Evolutionary conservation across 225 moss, liverwort and hornwort species (phyloP), one percentile per base, ranked within the genome.

Genomic region (Neckera pumila): DNA sequence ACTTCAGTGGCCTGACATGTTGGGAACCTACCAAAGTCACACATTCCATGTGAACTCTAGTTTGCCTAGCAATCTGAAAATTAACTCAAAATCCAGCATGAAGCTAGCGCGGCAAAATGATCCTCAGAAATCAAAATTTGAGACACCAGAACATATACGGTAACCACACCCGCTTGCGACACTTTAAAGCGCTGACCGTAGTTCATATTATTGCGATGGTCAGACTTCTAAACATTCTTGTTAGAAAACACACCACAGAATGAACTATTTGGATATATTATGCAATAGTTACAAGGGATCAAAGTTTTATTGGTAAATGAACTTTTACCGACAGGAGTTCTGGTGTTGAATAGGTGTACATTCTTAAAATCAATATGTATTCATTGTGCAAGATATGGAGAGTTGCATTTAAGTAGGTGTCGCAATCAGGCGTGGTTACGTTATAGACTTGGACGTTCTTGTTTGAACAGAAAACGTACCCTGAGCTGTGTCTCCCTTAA

Each of bases 401-500:
- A 9, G 49, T 74, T 74, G 26, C 47, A 74, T 20, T 56, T 20
- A 84, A 57, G 49, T 26, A 49, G 62, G 76, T 61, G 63, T 38
- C n/a, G 51, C 51, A 76, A 78, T 78, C 65, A 66, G 33, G 66
- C 22, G 42, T 23, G 54, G 12, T 65, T 78, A 43, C 40, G 31
- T 54, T 56, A 54, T 38, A 77, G 63, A 82, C 53, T 86, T 82
- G 27, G 23, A 73, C 33, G 76, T 71, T 49, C 28, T 19, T 34
- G 62, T 19, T 70, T 63, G 28, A 81, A 78, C 60, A 65, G 78
- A 62, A 34, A 79, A 80, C 57, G 49, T 89, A 96, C 99, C 99
- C 95, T 96, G 95, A 81, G 99, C 97, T 64, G 99, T 97, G 89
- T 99, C 96, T 78, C 99, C 99, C 89, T 99, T 99, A 14, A 96